A percentile compares a stretch with the other conserved stretches of the same genome.
phyloP scores from a whole-genome alignment of 345 rosid species.

The Limnanthes douglasii region DNA sequence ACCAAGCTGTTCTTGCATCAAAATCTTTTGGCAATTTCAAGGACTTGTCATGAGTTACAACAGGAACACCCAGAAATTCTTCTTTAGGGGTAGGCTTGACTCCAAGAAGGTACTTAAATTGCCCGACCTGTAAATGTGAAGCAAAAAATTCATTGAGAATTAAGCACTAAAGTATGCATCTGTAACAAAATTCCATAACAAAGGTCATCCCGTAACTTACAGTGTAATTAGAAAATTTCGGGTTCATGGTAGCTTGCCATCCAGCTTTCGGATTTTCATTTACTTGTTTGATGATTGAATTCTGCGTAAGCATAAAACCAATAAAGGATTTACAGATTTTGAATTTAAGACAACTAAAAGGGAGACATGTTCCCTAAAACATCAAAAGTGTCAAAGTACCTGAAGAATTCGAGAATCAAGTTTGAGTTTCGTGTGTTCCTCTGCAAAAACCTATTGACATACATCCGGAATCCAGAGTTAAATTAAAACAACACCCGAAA shows the following conservation, averaged over 20 bases:
- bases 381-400: conserved; percentile 17
- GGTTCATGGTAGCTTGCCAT: conserved; percentile 75
- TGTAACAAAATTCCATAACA: neutral
- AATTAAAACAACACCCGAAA: conserved; percentile 5
- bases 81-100: conserved; percentile 50
- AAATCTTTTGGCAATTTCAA: conserved; percentile 47
- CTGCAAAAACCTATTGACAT: conserved; percentile 28
- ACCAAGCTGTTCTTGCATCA: conserved; percentile 84
- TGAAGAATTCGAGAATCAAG: conserved; percentile 66
- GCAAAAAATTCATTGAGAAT: neutral
- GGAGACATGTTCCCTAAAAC: neutral
- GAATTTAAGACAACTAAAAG: neutral
- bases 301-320: conserved; percentile 17
- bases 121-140: conserved; percentile 40
- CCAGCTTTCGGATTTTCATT: conserved; percentile 69
- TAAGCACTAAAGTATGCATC: neutral
- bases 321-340: neutral
- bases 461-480: too few relatives aligned
- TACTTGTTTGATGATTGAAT: conserved; percentile 54
- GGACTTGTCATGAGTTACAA: conserved; percentile 46
- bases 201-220: conserved; percentile 21
- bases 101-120: conserved; percentile 76
- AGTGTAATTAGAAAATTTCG: conserved; percentile 53
- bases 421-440: conserved; percentile 35
- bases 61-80: conserved; percentile 45